Evolutionary conservation across 345 rosid species (phyloP).

Genomic region (Melastoma malabathricum): DNA sequence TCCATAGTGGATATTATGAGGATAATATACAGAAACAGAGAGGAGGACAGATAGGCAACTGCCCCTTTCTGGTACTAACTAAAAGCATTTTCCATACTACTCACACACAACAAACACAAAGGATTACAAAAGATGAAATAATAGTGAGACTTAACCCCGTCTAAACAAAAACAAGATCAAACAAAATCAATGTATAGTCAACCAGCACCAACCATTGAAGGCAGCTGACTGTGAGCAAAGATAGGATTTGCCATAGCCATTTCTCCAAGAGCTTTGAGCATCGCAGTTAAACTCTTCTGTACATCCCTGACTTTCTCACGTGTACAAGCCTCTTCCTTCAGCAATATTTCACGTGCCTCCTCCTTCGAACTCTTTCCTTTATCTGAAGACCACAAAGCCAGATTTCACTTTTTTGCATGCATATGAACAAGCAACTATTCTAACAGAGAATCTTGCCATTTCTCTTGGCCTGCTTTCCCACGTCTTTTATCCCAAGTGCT

Average conservation of each 20-base stretch:
- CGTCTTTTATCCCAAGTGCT: conserved; percentile 49
- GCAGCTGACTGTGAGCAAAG: conserved; percentile 89
- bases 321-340: conserved; percentile 69
- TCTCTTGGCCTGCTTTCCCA: conserved; percentile 51
- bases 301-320: conserved; percentile 54
- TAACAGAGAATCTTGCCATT: conserved; percentile 29
- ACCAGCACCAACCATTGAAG: conserved; percentile 58
- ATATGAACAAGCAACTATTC: conserved; percentile 1
- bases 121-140: too few relatives aligned
- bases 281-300: conserved; percentile 53
- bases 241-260: conserved; percentile 81
- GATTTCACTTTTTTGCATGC: conserved; percentile 1
- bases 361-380: conserved; percentile 88
- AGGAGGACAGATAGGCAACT: too few relatives aligned
- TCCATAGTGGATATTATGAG: too few relatives aligned
- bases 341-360: conserved; percentile 87
- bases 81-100: too few relatives aligned
- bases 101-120: too few relatives aligned
- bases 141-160: too few relatives aligned
- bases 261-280: conserved; percentile 79
- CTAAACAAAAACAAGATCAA: too few relatives aligned
- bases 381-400: conserved; percentile 26
- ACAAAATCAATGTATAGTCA: background rate
- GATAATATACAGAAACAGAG: too few relatives aligned
- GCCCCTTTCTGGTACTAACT: too few relatives aligned